These are phyloP conservation scores for Arthrinium phaeospermum DNA, from an alignment of 2,329 filamentous ascomycete genomes.

Conservation along the genomic window DNA sequence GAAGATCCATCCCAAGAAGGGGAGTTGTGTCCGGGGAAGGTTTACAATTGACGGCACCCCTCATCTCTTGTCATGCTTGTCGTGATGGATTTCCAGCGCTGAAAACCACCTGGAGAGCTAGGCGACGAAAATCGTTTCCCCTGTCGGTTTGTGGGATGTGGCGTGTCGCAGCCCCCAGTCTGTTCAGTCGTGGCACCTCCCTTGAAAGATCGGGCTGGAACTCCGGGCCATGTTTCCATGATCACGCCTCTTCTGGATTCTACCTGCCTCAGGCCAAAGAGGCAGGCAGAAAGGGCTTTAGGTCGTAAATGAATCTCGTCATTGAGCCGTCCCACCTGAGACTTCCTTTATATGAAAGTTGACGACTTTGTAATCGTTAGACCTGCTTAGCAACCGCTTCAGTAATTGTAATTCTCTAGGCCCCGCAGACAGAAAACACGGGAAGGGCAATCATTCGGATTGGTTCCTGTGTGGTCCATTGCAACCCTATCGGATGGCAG, in stretches of 20 bases:
- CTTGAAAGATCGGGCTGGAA: not conserved
- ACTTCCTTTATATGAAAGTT: not conserved
- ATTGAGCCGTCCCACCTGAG: constrained; percentile 6
- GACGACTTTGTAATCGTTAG: not conserved
- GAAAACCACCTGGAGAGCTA: not conserved
- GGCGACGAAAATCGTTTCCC: not conserved
- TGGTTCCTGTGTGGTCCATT: not conserved
- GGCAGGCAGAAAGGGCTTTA: not conserved
- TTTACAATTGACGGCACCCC: not conserved
- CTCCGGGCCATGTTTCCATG: constrained; percentile 3
- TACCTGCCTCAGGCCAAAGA: not conserved
- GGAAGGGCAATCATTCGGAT: not conserved
- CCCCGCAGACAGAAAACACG: not conserved
- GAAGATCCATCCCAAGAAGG: not conserved
- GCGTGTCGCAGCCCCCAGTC: not conserved
- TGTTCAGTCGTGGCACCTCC: not conserved
- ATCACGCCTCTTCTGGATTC: not conserved
- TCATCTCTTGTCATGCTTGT: constrained; percentile 3
- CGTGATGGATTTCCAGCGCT: not conserved
- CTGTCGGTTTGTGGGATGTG: not conserved
- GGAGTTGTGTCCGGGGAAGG: not conserved
- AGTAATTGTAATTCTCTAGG: no score
- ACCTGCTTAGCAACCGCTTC: not conserved
- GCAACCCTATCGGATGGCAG: not conserved
- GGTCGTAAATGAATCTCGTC: not conserved